These are phyloP conservation scores for Rhizopogon salebrosus DNA, from an alignment of 768 basidiomycete species.

Conservation along the genomic window DNA sequence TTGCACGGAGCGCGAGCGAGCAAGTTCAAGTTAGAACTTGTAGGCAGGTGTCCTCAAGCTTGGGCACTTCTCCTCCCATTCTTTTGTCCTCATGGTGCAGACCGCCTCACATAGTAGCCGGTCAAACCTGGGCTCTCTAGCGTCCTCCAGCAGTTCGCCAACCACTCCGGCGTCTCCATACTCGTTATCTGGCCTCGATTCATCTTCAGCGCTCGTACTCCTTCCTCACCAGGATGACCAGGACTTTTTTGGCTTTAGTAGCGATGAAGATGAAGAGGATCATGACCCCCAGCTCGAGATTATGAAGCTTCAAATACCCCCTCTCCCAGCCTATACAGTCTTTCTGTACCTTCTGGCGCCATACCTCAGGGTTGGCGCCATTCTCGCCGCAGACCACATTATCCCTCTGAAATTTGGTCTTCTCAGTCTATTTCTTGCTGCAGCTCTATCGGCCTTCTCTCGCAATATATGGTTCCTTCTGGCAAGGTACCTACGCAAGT, in stretches of 20 bases:
- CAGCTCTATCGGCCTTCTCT: constrained; percentile 53
- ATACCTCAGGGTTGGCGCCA: constrained; percentile 66
- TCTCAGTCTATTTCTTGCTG: constrained; percentile 45
- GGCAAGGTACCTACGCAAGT: constrained; percentile 62
- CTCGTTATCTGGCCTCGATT: constrained; percentile 20
- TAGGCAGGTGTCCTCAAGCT: background rate
- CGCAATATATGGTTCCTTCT: constrained; percentile 76
- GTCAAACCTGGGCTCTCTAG: constrained; percentile 10
- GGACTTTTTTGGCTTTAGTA: constrained; percentile 29
- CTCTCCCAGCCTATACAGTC: constrained; percentile 51
- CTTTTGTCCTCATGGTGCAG: constrained; percentile 8
- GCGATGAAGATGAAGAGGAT: constrained; percentile 38
- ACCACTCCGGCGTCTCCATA: constrained; percentile 1
- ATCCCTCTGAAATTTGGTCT: constrained; percentile 47
- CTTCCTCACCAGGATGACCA: constrained; percentile 49
- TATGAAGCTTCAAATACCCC: constrained; percentile 27
- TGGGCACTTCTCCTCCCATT: background rate
- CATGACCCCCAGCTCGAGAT: constrained; percentile 2
- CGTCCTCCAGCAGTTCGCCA: background rate
- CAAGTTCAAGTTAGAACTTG: background rate
- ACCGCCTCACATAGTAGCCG: constrained; percentile 4
- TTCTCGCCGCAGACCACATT: constrained; percentile 48
- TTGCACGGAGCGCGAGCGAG: background rate
- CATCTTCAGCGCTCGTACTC: constrained; percentile 57
- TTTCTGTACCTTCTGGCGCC: constrained; percentile 69